These are phyloP conservation scores for Aspergillus viridinutans DNA, from an alignment of 2,329 filamentous ascomycete species.

Conservation along the genomic window DNA sequence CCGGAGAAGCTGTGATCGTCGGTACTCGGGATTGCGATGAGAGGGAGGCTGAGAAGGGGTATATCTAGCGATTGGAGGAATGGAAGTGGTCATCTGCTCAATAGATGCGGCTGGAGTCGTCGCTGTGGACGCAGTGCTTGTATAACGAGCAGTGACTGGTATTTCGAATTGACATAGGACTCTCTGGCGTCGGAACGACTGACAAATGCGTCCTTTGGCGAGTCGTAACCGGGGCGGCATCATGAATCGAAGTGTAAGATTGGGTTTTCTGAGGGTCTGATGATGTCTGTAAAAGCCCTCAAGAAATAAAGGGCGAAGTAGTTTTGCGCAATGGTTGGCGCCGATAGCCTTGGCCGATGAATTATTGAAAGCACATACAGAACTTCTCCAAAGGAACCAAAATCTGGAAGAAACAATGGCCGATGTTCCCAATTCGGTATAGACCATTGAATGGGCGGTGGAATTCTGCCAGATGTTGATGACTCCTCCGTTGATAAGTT, in stretches of 20 bases:
- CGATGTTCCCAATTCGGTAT: conserved; percentile 13
- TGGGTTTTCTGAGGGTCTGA: neutral
- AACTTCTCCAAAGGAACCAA: conserved; percentile 3
- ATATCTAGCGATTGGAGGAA: conserved; percentile 47
- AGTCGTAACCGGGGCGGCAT: conserved; percentile 55
- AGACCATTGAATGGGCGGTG: conserved; percentile 16
- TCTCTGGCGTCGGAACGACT: conserved; percentile 33
- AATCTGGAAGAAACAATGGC: conserved; percentile 14
- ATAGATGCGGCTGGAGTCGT: conserved; percentile 52
- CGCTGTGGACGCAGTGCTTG: conserved; percentile 45
- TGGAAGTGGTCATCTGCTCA: conserved; percentile 44
- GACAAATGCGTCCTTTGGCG: conserved; percentile 31
- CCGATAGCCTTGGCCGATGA: neutral
- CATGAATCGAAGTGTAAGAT: conserved; percentile 13
- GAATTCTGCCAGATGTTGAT: conserved; percentile 18
- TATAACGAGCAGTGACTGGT: conserved; percentile 36
- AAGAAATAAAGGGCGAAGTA: neutral
- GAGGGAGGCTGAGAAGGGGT: conserved; percentile 76
- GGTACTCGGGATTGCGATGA: conserved; percentile 76
- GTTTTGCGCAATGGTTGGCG: neutral
- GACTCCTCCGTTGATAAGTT: conserved; percentile 4
- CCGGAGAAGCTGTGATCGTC: conserved; percentile 84
- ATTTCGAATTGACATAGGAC: conserved; percentile 36
- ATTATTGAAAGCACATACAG: neutral
- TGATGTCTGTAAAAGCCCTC: neutral